A percentile compares a stretch with the other conserved stretches of the same genome.
Evolutionary conservation across 768 basidiomycete genomes (phyloP).

Genomic region (Auricularia sp.): DNA sequence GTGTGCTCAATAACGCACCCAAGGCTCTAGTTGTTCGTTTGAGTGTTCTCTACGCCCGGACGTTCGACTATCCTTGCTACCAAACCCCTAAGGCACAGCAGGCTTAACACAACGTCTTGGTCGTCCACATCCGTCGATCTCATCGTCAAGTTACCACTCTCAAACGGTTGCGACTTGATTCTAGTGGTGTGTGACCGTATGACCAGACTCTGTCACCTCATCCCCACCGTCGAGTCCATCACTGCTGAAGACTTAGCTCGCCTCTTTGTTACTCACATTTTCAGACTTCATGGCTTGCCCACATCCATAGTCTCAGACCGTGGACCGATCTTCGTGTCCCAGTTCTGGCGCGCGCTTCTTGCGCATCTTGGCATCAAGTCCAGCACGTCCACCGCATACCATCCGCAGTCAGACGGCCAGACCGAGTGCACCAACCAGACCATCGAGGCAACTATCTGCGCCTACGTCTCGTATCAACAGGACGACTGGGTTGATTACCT

Average conservation of each 20-base stretch:
- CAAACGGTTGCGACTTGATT: conserved; percentile 6
- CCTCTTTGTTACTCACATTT: conserved; percentile 31
- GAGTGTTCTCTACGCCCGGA: too few species aligned
- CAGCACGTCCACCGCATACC: conserved; percentile 31
- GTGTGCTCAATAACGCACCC: too few species aligned
- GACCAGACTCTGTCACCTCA: conserved; percentile 9
- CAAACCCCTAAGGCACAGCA: too few species aligned
- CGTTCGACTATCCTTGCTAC: too few species aligned
- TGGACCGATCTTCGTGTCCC: conserved; percentile 10
- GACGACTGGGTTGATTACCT: conserved; percentile 34
- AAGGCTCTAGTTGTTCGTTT: too few species aligned
- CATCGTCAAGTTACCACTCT: conserved; percentile 13
- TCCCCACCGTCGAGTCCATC: conserved; percentile 7
- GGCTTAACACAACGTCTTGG: conserved; percentile 16
- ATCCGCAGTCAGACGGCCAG: conserved; percentile 34
- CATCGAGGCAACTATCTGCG: conserved; percentile 28
- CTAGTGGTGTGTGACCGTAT: conserved; percentile 10
- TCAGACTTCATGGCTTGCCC: conserved; percentile 24
- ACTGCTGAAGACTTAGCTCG: conserved; percentile 25
- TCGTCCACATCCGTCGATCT: conserved; percentile 7
- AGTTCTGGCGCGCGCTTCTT: conserved; percentile 9
- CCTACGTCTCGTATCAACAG: conserved; percentile 29
- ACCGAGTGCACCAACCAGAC: conserved; percentile 28
- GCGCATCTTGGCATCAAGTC: conserved; percentile 11
- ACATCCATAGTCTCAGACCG: conserved; percentile 19